Percentiles rank a stretch among this genome's conserved stretches.
phyloP scores from a whole-genome alignment of 179 eudicot species.

The Corrigiola litoralis region DNA sequence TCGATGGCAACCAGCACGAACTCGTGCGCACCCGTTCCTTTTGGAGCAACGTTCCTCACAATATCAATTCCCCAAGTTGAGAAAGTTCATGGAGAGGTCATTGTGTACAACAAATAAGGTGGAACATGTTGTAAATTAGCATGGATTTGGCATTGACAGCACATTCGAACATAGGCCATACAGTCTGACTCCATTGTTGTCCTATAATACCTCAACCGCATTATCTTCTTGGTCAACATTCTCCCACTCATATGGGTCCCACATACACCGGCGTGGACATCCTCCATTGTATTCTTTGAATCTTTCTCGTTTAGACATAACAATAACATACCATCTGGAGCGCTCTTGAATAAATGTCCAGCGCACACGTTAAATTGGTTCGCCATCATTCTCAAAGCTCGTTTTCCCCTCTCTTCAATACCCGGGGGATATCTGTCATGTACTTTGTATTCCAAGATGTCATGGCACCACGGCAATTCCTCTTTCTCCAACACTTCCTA shows the following conservation, averaged over 20 bases:
- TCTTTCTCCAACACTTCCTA: accelerated
- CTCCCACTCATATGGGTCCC: neutral
- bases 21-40: neutral
- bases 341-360: neutral
- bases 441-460: neutral
- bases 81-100: conserved; percentile 13
- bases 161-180: neutral
- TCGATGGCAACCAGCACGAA: conserved; percentile 10
- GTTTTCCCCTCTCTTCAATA: neutral
- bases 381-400: neutral
- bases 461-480: neutral
- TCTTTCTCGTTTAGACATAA: neutral
- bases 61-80: conserved; percentile 18
- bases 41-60: neutral
- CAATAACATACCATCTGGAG: neutral
- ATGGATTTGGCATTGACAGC: neutral
- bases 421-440: neutral
- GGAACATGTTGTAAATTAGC: neutral
- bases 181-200: conserved; percentile 4
- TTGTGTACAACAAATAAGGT: neutral
- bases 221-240: neutral
- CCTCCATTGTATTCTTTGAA: neutral
- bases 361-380: neutral
- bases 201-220: neutral
- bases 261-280: neutral